Evolutionary conservation across 805 yeast genomes (phyloP).

Genomic region (Metschnikowia lochheadii): DNA sequence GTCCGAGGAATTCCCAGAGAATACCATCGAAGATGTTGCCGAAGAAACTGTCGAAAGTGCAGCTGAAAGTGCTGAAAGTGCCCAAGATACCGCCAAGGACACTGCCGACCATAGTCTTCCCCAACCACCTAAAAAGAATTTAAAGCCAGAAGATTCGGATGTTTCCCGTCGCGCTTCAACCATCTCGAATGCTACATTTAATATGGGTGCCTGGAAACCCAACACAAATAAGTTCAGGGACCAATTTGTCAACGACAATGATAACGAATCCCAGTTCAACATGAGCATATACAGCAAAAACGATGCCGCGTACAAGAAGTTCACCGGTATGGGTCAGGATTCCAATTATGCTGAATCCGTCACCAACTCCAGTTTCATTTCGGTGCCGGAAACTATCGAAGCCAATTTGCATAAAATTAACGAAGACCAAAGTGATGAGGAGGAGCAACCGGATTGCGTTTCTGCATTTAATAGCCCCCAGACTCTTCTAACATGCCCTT

Average conservation of each 20-base stretch:
- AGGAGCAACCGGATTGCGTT: slow-evolving; percentile 11
- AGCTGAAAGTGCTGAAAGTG: no score
- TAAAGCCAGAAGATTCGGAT: slow-evolving; percentile 7
- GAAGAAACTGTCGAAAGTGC: not conserved
- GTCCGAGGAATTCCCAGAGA: not conserved
- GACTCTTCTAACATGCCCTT: not conserved
- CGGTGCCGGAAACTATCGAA: slow-evolving; percentile 41
- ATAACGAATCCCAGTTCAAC: slow-evolving; percentile 31
- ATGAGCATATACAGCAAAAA: slow-evolving; percentile 15
- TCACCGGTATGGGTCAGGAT: slow-evolving; percentile 26
- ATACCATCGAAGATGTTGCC: not conserved
- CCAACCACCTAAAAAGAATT: not conserved
- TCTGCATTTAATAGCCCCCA: slow-evolving; percentile 9
- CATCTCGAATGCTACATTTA: slow-evolving; percentile 30
- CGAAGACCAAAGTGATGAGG: slow-evolving; percentile 29
- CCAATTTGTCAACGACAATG: slow-evolving; percentile 43
- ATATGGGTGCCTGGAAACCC: slow-evolving; percentile 57
- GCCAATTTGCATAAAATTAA: slow-evolving; percentile 32
- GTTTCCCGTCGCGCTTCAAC: slow-evolving; percentile 32
- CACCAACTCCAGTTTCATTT: slow-evolving; percentile 18
- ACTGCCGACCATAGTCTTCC: not conserved
- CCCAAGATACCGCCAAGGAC: not conserved
- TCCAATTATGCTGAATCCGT: slow-evolving; percentile 18
- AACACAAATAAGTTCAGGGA: slow-evolving; percentile 49
- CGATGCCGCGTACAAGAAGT: slow-evolving; percentile 28